Evolutionary conservation across 2,329 filamentous ascomycete genomes (phyloP), one percentile per base, ranked within the genome.

Genomic region (Chrysoporthe puriensis): DNA sequence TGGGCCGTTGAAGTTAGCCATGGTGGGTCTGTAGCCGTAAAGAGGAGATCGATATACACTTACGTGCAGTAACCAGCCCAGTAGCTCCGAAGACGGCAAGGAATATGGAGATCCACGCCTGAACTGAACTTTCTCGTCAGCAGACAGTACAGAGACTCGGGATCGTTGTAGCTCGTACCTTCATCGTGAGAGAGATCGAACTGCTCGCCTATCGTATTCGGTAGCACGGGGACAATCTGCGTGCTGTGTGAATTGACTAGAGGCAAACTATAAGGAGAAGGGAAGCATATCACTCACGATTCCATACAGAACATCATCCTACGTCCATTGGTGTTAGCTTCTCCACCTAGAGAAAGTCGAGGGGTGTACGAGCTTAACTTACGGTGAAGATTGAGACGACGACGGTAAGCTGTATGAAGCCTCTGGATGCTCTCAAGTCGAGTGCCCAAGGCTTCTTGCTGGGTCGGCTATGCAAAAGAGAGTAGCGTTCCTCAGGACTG

Each of bases 101-200:
- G n/a, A 68, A 56, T 43, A 64, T 64, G 14, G 62, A 68, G 6
- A 61, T 64, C 66, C 62, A 68, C 32, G 43, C 32, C 34, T 64
- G 66, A 16, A 64, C 44, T 68, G 26, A 57, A 44, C 21, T 9
- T 46, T 21, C 16, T 58, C 34, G 50, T 66, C 56, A 63, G 64
- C 34, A 57, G 52, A 57, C 36, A 44, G 16, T 9, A 43, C n/a
- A 44, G 21, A 26, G 13, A n/a, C 26, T 46, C n/a, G 14, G 34
- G 7, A 13, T 18, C 36, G 43, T 57, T 8, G 14, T 44, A 36
- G 21, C 58, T 21, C 58, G 40, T 44, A 61, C 58, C 42, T 61
- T 61, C 58, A 44, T 61, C 40, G 42, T 61, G 58, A 26, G 58
- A 61, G 42, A 61, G 58, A 16, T 44, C 21, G 21, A 61, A 61